Conservation (phyloP, 495 filamentous ascomycete genomes). For the Lophium mytilinum region DNA sequence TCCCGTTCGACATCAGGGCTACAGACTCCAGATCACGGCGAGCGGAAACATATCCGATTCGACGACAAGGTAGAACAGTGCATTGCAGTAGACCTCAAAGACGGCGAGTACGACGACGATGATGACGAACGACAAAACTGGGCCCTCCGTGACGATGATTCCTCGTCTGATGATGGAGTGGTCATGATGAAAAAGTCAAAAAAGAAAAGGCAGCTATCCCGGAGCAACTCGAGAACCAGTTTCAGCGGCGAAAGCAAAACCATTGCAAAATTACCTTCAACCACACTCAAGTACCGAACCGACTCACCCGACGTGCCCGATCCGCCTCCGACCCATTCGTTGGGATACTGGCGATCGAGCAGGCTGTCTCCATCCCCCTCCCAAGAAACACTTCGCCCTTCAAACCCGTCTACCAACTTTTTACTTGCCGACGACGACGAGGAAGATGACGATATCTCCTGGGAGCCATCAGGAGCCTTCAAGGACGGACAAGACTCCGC, state of each 20-base stretch:
- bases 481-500: background rate
- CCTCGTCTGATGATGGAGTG: constrained; percentile 69
- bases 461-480: constrained; percentile 38
- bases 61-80: constrained; percentile 93
- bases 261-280: constrained; percentile 87
- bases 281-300: constrained; percentile 79
- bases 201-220: constrained; percentile 36
- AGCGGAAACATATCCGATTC: constrained; percentile 86
- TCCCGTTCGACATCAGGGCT: constrained; percentile 56
- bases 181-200: constrained; percentile 66
- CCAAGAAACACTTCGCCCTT: constrained; percentile 66
- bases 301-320: constrained; percentile 63
- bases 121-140: constrained; percentile 37
- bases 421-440: constrained; percentile 45
- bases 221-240: constrained; percentile 45
- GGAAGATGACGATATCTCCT: constrained; percentile 56
- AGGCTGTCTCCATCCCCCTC: constrained; percentile 60
- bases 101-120: constrained; percentile 61
- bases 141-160: constrained; percentile 43
- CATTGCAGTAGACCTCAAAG: constrained; percentile 83
- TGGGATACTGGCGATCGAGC: constrained; percentile 30
- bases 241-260: constrained; percentile 67
- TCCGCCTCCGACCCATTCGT: constrained; percentile 31
- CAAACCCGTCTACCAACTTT: constrained; percentile 61
- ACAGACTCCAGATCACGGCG: constrained; percentile 54